Evolutionary conservation across 768 basidiomycete species (phyloP), one percentile per base, ranked within the genome.

Genomic region (Lepiota subincarnata): DNA sequence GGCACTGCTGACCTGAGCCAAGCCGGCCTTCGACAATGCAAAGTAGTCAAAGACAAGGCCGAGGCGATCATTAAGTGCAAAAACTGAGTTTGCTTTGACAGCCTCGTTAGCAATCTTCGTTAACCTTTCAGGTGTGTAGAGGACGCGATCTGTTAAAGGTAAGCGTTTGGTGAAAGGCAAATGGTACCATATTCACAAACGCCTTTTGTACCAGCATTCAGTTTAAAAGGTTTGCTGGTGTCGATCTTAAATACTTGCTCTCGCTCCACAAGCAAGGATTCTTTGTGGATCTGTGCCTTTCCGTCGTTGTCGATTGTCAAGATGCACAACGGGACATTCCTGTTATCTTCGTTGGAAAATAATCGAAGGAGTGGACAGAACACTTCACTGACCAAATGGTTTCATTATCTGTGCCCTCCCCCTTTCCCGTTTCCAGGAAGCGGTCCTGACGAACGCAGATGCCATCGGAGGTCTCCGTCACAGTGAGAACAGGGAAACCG

Each of bases 401-500:
- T 66, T 92, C 74, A 61, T 97, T 92, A 55, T 97, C 90, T 65
- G 90, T 82, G 8, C 82, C 80, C 61, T 85, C 82, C 8, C 83
- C 84, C 56, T 78, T 79, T 0, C 93, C 95, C 0, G 86, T 89
- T 64, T 91, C 87, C 44, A 98, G 73, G 79, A 97, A 98, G 16
- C 97, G 80, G 65, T 97, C 90, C 70, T 98, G 97, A 28, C 84
- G 82, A 50, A 98, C 77, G 52, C 75, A 78, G 60, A 99, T 84
- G 8, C 86, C 86, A 38, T 77, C 80, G 0, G 74, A 67, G 10
- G 75, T 79, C 69, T 97, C 94, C 1, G 82, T 87, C 42, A 98
- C 92, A 26, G 83, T 88, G 51, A 98, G 67, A 20, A 98, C 84
- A 1, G 96, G 96, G 75, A 87, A 98, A 13, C 97, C 97, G 41